Evolutionary conservation across 2,329 filamentous ascomycete species (phyloP), one percentile per base, ranked within the genome.

Genomic region (Rutstroemia sydowiana): DNA sequence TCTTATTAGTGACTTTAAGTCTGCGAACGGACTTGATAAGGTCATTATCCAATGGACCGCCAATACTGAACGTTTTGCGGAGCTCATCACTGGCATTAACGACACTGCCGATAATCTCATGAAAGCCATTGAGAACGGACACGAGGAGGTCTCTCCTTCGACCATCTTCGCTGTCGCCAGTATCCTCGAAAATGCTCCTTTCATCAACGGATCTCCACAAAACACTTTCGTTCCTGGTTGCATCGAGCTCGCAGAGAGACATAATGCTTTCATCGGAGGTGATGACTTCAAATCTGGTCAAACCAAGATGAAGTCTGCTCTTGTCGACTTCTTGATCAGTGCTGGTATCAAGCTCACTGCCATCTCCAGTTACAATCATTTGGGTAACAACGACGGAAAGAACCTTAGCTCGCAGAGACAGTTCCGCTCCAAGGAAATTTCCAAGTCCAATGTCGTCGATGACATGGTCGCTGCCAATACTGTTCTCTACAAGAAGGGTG

Each of bases 211-310:
- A 54, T 98, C 93, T 58, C 93, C 93, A 31, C 93, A 98, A 73
- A 98, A 98, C 79, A 98, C 93, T 40, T 97, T 98, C 65, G 92
- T 98, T 18, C 92, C 92, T 8, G 93, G 93, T 65, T 88, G 86
- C 55, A 84, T 97, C 61, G 78, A 92, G 66, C 82, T 98, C 53
- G 93, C 93, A 20, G 88, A 95, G 75, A 78, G 85, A 71, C 84
- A 95, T 71, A 78, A 81, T 52, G 83, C 91, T 57, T 98, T 95
- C 75, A 90, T 98, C 65, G 93, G 93, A 54, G 93, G 93, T 59
- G 93, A 98, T 65, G 93, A 98, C 75, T 98, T 98, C 85, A 98
- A 98, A 77, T 97, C 93, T 57, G 93, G 93, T 57, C 93, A 98
- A 78, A 98, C 93, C 69, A 98, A 98, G 84, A 98, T 98, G 93